Percentiles rank a stretch among this genome's conserved stretches.
Evolutionary conservation across 306 rosid species (phyloP).

Genomic region (Vachellia pachyceras): DNA sequence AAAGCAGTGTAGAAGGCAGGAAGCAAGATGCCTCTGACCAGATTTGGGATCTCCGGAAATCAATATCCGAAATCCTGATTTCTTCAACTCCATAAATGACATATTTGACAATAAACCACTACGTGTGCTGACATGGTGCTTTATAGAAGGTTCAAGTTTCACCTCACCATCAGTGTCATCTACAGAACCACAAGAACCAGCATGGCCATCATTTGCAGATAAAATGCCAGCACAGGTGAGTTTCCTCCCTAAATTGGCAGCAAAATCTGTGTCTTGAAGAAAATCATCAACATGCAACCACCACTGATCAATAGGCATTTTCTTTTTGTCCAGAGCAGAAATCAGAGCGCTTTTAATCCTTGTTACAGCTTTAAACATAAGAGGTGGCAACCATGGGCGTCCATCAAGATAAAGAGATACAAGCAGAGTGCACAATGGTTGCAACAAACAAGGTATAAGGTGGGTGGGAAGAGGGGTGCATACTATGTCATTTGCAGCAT

Average conservation of each 20-base stretch:
- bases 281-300: slow-evolving; percentile 79
- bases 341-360: slow-evolving; percentile 67
- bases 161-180: slow-evolving; percentile 38
- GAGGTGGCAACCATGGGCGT: slow-evolving; percentile 70
- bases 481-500: slow-evolving; percentile 85
- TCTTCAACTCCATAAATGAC: slow-evolving; percentile 50
- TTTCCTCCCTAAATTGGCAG: slow-evolving; percentile 60
- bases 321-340: slow-evolving; percentile 66
- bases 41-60: slow-evolving; percentile 79
- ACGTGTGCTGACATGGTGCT: slow-evolving; percentile 47
- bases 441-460: slow-evolving; percentile 80
- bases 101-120: slow-evolving; percentile 43
- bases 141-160: slow-evolving; percentile 42
- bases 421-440: slow-evolving; percentile 75
- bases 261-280: slow-evolving; percentile 67
- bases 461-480: slow-evolving; percentile 87
- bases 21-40: slow-evolving; percentile 95
- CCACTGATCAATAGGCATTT: slow-evolving; percentile 69
- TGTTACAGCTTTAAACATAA: slow-evolving; percentile 66
- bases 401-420: slow-evolving; percentile 83
- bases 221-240: slow-evolving; percentile 72
- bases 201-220: slow-evolving; percentile 45
- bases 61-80: slow-evolving; percentile 75
- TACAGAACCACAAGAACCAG: slow-evolving; percentile 46
- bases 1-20: slow-evolving; percentile 90